Evolutionary conservation across 805 yeast species (phyloP).

Genomic region (Saccharomyces cerevisiae): DNA sequence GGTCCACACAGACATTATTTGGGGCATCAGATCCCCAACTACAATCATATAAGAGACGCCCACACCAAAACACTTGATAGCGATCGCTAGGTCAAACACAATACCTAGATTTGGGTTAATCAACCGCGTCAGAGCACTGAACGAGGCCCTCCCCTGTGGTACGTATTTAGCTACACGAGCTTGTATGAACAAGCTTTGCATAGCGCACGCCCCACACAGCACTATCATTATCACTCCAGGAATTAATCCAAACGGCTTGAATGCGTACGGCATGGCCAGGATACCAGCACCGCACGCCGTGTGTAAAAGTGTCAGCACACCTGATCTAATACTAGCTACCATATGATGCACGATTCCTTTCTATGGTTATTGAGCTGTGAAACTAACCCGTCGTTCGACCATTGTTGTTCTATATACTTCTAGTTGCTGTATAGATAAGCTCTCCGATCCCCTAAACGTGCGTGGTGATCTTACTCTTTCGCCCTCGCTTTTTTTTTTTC

Average conservation of each 20-base stretch:
- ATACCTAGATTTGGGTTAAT: constrained; percentile 53
- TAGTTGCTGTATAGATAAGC: neutral
- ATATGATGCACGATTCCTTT: constrained; percentile 1
- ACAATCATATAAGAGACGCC: constrained; percentile 55
- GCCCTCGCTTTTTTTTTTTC: neutral
- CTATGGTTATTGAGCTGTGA: neutral
- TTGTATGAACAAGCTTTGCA: constrained; percentile 49
- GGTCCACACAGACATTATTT: constrained; percentile 30
- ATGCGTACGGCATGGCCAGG: constrained; percentile 62
- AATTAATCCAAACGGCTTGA: constrained; percentile 28
- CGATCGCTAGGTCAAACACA: constrained; percentile 55
- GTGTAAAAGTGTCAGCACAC: constrained; percentile 21
- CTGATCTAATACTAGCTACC: constrained; percentile 18
- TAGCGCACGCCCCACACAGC: constrained; percentile 16
- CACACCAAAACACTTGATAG: constrained; percentile 59
- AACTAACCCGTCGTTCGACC: neutral
- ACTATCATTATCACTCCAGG: constrained; percentile 12
- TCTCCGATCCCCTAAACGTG: neutral
- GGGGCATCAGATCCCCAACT: constrained; percentile 61
- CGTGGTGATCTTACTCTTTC: neutral
- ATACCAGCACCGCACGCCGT: constrained; percentile 47
- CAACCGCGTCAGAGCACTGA: constrained; percentile 51
- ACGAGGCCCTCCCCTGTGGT: constrained; percentile 46
- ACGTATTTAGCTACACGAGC: constrained; percentile 49
- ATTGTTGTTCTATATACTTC: neutral